Evolutionary conservation across 345 rosid genomes (phyloP), one percentile per base, ranked within the genome.

Genomic region (Gossypium stocksii): DNA sequence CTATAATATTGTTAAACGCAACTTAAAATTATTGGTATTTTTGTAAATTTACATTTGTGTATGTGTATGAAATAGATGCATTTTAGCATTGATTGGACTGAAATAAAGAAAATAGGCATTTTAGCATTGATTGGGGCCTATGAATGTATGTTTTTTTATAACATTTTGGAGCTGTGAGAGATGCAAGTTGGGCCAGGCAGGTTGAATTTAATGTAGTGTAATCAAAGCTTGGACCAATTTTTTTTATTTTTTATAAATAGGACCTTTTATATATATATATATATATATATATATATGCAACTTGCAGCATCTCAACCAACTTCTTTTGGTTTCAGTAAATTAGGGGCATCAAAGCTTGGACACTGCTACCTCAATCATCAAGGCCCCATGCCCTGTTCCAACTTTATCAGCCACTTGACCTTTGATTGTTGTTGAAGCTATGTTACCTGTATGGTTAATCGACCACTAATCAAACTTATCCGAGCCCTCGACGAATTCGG

Each of bases 141-240:
- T 4, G 13, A n/a, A 41, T 41, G 13, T 11, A 41, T 41, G 3
- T 41, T n/a, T 43, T 41, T 64, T 2, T 22, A 68, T 69, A 41
- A 25, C 58, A 25, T 23, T 16, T 48, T 68, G 44, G 44, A 68
- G 70, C 9, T 12, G 16, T 45, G 70, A 9, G 70, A 12, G 54
- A 22, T 46, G 29, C 41, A 15, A 23, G 19, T 67, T 12, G 9
- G 43, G 34, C 14, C 29, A 20, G 72, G 45, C 38, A 14, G 72
- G 72, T 69, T 69, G 72, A 69, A 51, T n/a, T 69, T 25, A 69
- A 51, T 51, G 72, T n/a, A 16, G 16, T 2, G 23, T 51, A 49
- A 51, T 69, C 19, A 51, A 25, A 12, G 20, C 23, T 16, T 51
- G 73, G 73, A 49, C 22, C 44, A 68, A 23, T 16, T 41, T 41